phyloP scores from a whole-genome alignment of 2,329 filamentous ascomycete species.

The Penicillium sp. region DNA sequence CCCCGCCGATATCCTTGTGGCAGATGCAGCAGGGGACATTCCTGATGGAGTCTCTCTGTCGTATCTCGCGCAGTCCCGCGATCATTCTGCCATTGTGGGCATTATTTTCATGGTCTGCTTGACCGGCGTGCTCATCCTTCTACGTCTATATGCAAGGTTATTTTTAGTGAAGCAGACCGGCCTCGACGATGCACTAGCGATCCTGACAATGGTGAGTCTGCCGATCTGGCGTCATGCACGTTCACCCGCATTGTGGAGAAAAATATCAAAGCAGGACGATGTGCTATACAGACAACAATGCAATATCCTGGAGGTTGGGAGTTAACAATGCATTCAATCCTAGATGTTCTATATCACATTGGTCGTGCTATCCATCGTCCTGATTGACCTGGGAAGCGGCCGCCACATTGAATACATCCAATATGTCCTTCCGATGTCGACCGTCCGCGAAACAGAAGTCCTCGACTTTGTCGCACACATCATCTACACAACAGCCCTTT shows the following conservation, averaged over 20 bases:
- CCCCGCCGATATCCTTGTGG: slow-evolving; percentile 33
- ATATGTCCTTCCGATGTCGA: slow-evolving; percentile 51
- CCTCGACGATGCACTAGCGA: slow-evolving; percentile 55
- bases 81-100: slow-evolving; percentile 31
- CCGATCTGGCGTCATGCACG: slow-evolving; percentile 8
- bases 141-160: slow-evolving; percentile 53
- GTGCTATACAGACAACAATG: neutral
- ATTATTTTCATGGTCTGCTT: slow-evolving; percentile 36
- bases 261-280: neutral
- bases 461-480: slow-evolving; percentile 58
- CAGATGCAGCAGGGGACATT: slow-evolving; percentile 32
- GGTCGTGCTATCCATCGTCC: slow-evolving; percentile 46
- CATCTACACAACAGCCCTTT: slow-evolving; percentile 56
- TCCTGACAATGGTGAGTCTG: slow-evolving; percentile 49
- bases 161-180: slow-evolving; percentile 50
- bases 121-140: slow-evolving; percentile 38
- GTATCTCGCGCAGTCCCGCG: slow-evolving; percentile 34
- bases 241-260: slow-evolving; percentile 6
- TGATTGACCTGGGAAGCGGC: slow-evolving; percentile 56
- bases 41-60: slow-evolving; percentile 28
- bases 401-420: slow-evolving; percentile 40
- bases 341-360: slow-evolving; percentile 47
- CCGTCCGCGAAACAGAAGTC: slow-evolving; percentile 50
- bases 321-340: neutral
- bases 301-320: neutral